phyloP scores from a whole-genome alignment of 2,329 filamentous ascomycete genomes.

The Colletotrichum gigasporum region DNA sequence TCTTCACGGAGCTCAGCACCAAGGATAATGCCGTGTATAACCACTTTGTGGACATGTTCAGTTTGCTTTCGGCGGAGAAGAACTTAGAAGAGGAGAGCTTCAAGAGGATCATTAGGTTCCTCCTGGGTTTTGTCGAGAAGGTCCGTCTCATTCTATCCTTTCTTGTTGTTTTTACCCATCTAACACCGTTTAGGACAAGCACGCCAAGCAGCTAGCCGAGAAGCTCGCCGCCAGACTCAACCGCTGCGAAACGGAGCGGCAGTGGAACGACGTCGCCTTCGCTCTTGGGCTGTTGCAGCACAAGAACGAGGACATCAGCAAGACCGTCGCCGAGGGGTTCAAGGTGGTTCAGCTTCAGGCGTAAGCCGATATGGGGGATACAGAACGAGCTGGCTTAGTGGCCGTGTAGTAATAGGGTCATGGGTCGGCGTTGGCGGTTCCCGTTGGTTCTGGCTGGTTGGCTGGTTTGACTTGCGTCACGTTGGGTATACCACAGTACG shows the following conservation, averaged over 20 bases:
- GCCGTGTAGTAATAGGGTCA: slow-evolving; percentile 23
- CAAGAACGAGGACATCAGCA: slow-evolving; percentile 90
- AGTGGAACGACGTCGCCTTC: slow-evolving; percentile 98
- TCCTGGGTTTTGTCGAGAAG: slow-evolving; percentile 98
- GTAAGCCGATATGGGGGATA: slow-evolving; percentile 41
- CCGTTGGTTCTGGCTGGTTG: slow-evolving; percentile 15
- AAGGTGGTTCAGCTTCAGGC: slow-evolving; percentile 73
- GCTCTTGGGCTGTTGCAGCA: slow-evolving; percentile 89
- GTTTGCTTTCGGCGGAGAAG: slow-evolving; percentile 83
- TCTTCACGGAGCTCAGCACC: slow-evolving; percentile 96
- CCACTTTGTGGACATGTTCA: slow-evolving; percentile 99
- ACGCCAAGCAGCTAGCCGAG: slow-evolving; percentile 91
- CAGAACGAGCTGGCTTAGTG: slow-evolving; percentile 7
- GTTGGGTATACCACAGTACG: slow-evolving; percentile 27
- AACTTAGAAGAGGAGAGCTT: slow-evolving; percentile 86
- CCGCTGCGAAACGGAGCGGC: slow-evolving; percentile 89
- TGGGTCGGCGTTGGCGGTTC: slow-evolving; percentile 26
- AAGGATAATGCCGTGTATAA: slow-evolving; percentile 99
- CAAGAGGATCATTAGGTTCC: slow-evolving; percentile 87
- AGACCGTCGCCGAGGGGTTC: slow-evolving; percentile 79
- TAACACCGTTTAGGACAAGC: slow-evolving; percentile 78
- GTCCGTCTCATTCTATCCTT: slow-evolving; percentile 57
- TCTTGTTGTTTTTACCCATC: background rate
- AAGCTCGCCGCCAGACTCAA: slow-evolving; percentile 89
- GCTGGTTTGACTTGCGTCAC: slow-evolving; percentile 17